These are phyloP conservation scores for Hericium rajendrae DNA, from an alignment of 768 basidiomycete species.

Conservation along the genomic window DNA sequence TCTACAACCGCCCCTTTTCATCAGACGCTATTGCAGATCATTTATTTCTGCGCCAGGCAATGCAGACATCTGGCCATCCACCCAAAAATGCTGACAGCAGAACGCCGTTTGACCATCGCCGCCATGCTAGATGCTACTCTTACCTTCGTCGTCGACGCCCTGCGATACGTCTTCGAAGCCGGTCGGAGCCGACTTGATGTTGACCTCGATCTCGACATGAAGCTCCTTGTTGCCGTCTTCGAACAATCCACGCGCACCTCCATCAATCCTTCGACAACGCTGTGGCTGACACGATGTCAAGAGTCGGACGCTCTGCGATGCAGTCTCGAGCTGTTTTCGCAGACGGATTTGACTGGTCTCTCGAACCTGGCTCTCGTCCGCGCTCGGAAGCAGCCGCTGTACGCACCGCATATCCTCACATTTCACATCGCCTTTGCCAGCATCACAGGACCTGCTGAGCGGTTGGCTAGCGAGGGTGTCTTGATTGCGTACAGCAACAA, in stretches of 20 bases:
- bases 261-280: conserved; percentile 53
- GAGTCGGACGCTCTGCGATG: conserved; percentile 70
- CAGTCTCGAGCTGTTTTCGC: conserved; percentile 64
- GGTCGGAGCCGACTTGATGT: conserved; percentile 47
- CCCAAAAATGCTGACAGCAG: conserved; percentile 43
- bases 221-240: conserved; percentile 74
- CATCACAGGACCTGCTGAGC: conserved; percentile 69
- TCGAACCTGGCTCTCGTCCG: conserved; percentile 58
- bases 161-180: conserved; percentile 53
- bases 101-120: conserved; percentile 51
- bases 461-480: conserved; percentile 76
- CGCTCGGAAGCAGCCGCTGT: conserved; percentile 54
- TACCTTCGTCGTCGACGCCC: conserved; percentile 56
- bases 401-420: conserved; percentile 68
- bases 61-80: conserved; percentile 40
- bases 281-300: conserved; percentile 76
- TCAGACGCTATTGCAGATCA: conserved; percentile 64
- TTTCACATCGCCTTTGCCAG: conserved; percentile 83
- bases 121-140: conserved; percentile 54
- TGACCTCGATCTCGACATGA: conserved; percentile 73
- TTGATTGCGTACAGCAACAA: conserved; percentile 79
- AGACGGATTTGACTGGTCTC: conserved; percentile 59
- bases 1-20: conserved; percentile 63
- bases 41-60: conserved; percentile 69
- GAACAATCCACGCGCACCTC: conserved; percentile 68